phyloP scores from a whole-genome alignment of 1,284 basidiomycete genomes.

The Hortiboletus rubellus region DNA sequence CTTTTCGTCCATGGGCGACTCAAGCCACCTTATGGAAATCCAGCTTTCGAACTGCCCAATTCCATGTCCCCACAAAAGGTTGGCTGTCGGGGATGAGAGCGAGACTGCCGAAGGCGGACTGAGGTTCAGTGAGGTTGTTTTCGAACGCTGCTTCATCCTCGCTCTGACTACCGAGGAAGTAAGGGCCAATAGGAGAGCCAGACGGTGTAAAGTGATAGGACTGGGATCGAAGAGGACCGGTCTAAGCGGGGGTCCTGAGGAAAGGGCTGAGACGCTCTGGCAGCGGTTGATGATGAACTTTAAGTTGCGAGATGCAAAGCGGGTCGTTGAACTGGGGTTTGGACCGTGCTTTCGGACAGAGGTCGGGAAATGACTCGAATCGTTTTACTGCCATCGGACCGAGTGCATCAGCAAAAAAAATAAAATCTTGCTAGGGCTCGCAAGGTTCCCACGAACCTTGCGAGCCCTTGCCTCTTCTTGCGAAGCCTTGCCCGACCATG shows the following conservation, averaged over 20 bases:
- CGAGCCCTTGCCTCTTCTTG: too few relatives aligned
- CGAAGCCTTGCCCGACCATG: too few relatives aligned
- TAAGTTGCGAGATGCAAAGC: too few relatives aligned
- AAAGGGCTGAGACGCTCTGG: too few relatives aligned
- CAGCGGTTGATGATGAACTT: too few relatives aligned
- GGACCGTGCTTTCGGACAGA: too few relatives aligned
- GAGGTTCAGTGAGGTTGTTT: slow-evolving; percentile 35
- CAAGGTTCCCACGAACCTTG: too few relatives aligned
- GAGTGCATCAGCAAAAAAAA: too few relatives aligned
- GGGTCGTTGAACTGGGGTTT: too few relatives aligned
- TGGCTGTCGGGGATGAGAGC: slow-evolving; percentile 35
- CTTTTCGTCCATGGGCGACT: slow-evolving; percentile 52
- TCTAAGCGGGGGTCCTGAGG: slow-evolving; percentile 38
- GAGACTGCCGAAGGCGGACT: slow-evolving; percentile 25
- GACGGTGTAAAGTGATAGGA: slow-evolving; percentile 62
- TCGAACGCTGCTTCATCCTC: slow-evolving; percentile 29
- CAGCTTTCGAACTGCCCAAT: slow-evolving; percentile 42
- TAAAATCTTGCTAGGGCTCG: too few relatives aligned
- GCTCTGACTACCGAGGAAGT: slow-evolving; percentile 21
- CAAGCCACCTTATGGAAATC: slow-evolving; percentile 59
- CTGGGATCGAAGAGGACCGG: slow-evolving; percentile 72
- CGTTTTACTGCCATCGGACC: too few relatives aligned
- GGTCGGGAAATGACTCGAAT: too few relatives aligned
- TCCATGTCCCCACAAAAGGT: slow-evolving; percentile 67
- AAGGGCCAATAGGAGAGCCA: slow-evolving; percentile 41